Percentiles rank a stretch among this genome's conserved stretches.
These are phyloP conservation scores for Mycena pura DNA, from an alignment of 768 basidiomycete genomes.

Conservation along the genomic window DNA sequence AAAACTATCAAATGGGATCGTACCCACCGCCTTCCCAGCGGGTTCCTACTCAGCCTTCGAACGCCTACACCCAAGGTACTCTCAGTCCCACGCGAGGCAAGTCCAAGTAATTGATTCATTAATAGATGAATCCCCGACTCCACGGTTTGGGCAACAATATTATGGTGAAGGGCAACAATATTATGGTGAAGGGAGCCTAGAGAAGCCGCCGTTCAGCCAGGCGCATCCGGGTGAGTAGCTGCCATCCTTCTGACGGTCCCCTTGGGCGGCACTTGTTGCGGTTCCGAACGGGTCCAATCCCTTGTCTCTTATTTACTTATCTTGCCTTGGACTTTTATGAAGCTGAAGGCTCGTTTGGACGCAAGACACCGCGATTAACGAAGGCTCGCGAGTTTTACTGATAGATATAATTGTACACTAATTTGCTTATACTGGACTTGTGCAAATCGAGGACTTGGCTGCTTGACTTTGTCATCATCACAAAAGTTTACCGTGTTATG, in stretches of 20 bases:
- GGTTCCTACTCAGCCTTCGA: constrained; percentile 29
- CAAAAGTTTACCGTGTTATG: too few species aligned
- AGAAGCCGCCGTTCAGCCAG: constrained; percentile 46
- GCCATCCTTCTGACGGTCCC: constrained; percentile 26
- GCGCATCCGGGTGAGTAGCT: constrained; percentile 57
- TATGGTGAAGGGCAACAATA: constrained; percentile 40
- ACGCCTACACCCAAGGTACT: constrained; percentile 45
- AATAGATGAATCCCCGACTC: constrained; percentile 22
- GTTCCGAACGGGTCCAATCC: constrained; percentile 29
- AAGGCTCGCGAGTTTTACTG: constrained; percentile 25
- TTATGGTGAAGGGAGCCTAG: constrained; percentile 36
- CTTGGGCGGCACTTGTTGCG: constrained; percentile 35
- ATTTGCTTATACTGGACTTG: not conserved
- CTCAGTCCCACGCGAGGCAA: not conserved
- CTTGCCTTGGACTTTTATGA: constrained; percentile 22
- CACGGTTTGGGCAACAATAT: constrained; percentile 29
- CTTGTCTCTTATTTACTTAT: constrained; percentile 13
- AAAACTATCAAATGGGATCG: constrained; percentile 41
- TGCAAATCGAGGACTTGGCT: too few species aligned
- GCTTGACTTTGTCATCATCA: constrained; percentile 15
- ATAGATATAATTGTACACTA: constrained; percentile 15
- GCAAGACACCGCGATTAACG: constrained; percentile 27
- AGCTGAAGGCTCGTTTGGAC: constrained; percentile 33
- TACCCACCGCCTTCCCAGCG: constrained; percentile 40
- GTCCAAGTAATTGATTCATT: not conserved